Conservation (phyloP, 768 basidiomycete species). For the Lactifluus piperatus region DNA sequence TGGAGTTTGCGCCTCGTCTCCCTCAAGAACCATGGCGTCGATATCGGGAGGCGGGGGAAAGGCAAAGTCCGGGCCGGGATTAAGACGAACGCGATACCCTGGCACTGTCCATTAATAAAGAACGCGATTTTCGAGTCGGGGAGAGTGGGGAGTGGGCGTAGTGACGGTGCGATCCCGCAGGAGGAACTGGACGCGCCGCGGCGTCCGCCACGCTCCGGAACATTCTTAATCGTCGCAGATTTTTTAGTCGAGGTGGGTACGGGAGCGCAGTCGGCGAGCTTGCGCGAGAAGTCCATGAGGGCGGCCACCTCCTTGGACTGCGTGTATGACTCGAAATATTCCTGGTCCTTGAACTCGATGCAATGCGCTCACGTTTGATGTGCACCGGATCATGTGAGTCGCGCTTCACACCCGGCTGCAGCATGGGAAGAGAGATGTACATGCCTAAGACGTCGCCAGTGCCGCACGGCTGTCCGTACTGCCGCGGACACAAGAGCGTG, state of each 20-base stretch:
- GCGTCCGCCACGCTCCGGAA: constrained; percentile 49
- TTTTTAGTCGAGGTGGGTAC: constrained; percentile 55
- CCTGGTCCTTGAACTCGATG: constrained; percentile 96
- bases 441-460: constrained; percentile 92
- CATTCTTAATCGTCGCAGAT: constrained; percentile 54
- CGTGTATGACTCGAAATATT: constrained; percentile 89
- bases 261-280: constrained; percentile 31
- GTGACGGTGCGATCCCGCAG: constrained; percentile 27
- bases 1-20: no score
- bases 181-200: constrained; percentile 30
- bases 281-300: constrained; percentile 58
- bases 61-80: constrained; percentile 81
- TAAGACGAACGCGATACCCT: constrained; percentile 70
- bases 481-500: constrained; percentile 61
- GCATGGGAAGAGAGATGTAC: no score
- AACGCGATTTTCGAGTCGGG: constrained; percentile 71
- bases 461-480: constrained; percentile 61
- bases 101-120: constrained; percentile 84
- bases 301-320: constrained; percentile 87
- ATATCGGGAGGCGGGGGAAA: no score
- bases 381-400: constrained; percentile 76
- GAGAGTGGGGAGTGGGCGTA: constrained; percentile 60
- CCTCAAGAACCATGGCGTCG: no score
- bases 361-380: constrained; percentile 80
- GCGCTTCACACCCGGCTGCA: constrained; percentile 20